Base-by-base conservation (phyloP, 2,329 filamentous ascomycete genomes). In the Phoma sp. region DNA sequence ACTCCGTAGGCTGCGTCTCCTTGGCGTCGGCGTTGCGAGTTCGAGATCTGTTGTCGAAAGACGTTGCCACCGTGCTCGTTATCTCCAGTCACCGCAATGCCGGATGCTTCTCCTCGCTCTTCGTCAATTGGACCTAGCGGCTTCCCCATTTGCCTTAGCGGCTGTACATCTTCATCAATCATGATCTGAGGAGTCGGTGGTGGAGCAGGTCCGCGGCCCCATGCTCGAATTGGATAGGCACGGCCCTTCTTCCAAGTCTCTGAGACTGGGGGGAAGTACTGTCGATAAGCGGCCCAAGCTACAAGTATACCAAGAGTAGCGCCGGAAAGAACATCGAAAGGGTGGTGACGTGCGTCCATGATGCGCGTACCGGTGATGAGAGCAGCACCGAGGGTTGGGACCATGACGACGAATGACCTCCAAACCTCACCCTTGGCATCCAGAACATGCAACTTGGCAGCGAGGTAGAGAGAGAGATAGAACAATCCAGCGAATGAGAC, bases 291-390 rank as follows among this genome's bases (percentile, higher is more conserved):
- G 25, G 77, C 74, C 72, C 77, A 83, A 7, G 81, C 82, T 32
- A 80, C 80, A 26, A 80, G 60, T 15, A 84, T 75, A 4, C 84
- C 84, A 2, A 86, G 72, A 9, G 81, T 59, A 1, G 80, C 81
- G 7, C 84, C 84, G 11, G 79, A 80, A 33, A 86, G 76, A 25
- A 86, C 84, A 59, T 86, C 84, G 66, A 86, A 86, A 0, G 83
- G 83, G 61, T 86, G 84, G 53, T 86, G 84, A 14, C 84, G 78
- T 18, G 83, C 83, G 61, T 86, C 84, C 83, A 86, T 86, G 51
- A 86, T 86, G 37, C 84, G 80, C 12, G 80, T 81, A 30, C 82
- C 80, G 5, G 83, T 81, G 47, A 86, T 77, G 34, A 86, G 76
- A 10, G 78, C 77, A 15, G 84, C 84, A 18, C 76, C 82, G 14